Evolutionary conservation across 2,329 filamentous ascomycete genomes (phyloP).

Genomic region (Dryadomyces quercivorus): DNA sequence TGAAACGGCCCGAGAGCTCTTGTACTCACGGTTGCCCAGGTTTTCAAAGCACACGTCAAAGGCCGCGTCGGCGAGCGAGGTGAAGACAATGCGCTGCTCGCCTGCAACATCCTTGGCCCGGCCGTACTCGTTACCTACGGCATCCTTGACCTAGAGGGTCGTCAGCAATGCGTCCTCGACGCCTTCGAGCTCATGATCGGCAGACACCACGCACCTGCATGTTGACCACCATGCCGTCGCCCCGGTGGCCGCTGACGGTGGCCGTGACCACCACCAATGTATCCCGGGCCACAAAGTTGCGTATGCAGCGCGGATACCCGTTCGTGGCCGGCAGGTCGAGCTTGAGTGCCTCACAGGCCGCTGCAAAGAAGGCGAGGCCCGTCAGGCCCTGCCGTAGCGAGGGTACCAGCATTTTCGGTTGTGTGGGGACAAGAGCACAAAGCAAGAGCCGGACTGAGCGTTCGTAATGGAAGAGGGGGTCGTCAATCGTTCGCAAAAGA

Average conservation of each 20-base stretch:
- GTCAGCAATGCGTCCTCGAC: neutral
- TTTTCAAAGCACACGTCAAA: conserved; percentile 98
- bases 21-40: conserved; percentile 38
- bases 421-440: neutral
- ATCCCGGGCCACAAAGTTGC: conserved; percentile 88
- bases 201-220: conserved; percentile 58
- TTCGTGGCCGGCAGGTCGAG: conserved; percentile 74
- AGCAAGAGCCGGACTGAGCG: too few species aligned
- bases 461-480: neutral
- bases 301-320: conserved; percentile 70
- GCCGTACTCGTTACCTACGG: conserved; percentile 92
- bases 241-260: conserved; percentile 70
- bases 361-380: conserved; percentile 43
- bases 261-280: conserved; percentile 93
- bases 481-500: too few species aligned
- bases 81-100: conserved; percentile 89
- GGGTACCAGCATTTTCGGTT: conserved; percentile 17
- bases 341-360: conserved; percentile 60
- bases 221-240: conserved; percentile 86
- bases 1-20: too few species aligned
- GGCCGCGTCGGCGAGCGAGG: conserved; percentile 77
- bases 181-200: neutral
- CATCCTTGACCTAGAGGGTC: conserved; percentile 68
- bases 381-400: conserved; percentile 46
- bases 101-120: conserved; percentile 82